These are phyloP conservation scores for Nymphaea colorata DNA, from an alignment of 164 flowering plant genomes.

Conservation along the genomic window DNA sequence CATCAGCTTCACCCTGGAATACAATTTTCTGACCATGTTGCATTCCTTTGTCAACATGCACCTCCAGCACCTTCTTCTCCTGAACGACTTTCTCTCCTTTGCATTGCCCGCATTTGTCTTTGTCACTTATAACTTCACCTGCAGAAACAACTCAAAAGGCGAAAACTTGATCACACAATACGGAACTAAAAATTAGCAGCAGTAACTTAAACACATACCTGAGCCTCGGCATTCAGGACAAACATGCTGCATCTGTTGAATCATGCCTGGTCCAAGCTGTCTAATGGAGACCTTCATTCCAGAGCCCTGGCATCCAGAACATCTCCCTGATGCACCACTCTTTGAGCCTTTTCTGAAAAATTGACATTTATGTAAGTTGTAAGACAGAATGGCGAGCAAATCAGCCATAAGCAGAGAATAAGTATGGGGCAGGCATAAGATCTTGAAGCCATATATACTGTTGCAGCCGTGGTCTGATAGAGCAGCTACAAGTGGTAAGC, in stretches of 20 bases:
- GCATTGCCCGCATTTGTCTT: conserved; percentile 37
- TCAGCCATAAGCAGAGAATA: too few species aligned
- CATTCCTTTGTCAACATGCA: conserved; percentile 53
- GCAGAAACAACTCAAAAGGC: conserved; percentile 24
- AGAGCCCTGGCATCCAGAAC: conserved; percentile 62
- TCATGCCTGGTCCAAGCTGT: conserved; percentile 58
- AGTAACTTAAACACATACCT: conserved; percentile 15
- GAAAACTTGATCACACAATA: conserved; percentile 51
- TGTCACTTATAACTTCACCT: conserved; percentile 35
- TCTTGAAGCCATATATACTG: too few species aligned
- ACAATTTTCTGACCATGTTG: conserved; percentile 44
- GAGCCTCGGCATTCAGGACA: conserved; percentile 65
- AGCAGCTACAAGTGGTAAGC: too few species aligned
- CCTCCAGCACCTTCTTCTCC: conserved; percentile 65
- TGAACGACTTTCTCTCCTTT: conserved; percentile 44
- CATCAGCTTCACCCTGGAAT: conserved; percentile 55
- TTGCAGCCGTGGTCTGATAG: too few species aligned
- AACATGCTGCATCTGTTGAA: conserved; percentile 70
- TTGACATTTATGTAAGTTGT: too few species aligned
- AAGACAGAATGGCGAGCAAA: too few species aligned
- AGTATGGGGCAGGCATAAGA: too few species aligned
- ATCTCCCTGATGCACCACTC: conserved; percentile 43
- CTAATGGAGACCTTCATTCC: conserved; percentile 57
- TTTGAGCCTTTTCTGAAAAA: conserved; percentile 69
- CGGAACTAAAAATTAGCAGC: conserved; percentile 5